Percentiles rank a stretch among this genome's conserved stretches.
phyloP scores from a whole-genome alignment of 1,284 basidiomycete genomes.

The Leccinum angustisporum region DNA sequence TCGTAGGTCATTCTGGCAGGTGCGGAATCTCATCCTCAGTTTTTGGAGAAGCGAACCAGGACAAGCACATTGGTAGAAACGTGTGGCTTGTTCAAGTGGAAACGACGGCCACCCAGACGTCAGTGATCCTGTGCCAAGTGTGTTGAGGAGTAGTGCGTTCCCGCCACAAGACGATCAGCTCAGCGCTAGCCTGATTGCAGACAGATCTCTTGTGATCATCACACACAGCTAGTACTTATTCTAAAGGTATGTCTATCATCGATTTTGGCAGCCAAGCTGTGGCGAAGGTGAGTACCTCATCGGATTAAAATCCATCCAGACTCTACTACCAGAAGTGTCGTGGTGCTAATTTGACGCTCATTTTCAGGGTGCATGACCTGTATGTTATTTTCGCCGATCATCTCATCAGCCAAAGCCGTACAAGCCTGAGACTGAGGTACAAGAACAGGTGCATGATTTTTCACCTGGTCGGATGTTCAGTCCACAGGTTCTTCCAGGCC shows the following conservation, averaged over 20 bases:
- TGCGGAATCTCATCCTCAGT: neutral
- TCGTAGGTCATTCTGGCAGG: neutral
- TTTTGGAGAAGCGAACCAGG: neutral
- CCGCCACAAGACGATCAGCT: neutral
- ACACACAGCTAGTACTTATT: neutral
- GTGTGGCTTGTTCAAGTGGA: neutral
- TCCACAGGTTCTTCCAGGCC: constrained; percentile 31
- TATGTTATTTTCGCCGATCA: neutral
- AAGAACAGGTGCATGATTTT: constrained; percentile 15
- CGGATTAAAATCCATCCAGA: neutral
- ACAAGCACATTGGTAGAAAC: neutral
- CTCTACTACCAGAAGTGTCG: neutral
- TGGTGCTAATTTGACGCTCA: neutral
- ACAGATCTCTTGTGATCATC: neutral
- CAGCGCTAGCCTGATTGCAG: neutral
- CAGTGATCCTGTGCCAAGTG: neutral
- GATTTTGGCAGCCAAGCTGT: neutral
- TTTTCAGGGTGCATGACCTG: neutral
- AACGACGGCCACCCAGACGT: neutral
- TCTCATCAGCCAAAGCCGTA: neutral
- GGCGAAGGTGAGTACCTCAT: neutral
- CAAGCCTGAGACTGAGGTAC: neutral
- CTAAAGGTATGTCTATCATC: neutral
- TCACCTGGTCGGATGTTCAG: constrained; percentile 29
- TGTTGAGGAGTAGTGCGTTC: neutral